Evolutionary conservation across 768 basidiomycete genomes (phyloP), one percentile per base, ranked within the genome.

Genomic region (Hygrocybe punicea): DNA sequence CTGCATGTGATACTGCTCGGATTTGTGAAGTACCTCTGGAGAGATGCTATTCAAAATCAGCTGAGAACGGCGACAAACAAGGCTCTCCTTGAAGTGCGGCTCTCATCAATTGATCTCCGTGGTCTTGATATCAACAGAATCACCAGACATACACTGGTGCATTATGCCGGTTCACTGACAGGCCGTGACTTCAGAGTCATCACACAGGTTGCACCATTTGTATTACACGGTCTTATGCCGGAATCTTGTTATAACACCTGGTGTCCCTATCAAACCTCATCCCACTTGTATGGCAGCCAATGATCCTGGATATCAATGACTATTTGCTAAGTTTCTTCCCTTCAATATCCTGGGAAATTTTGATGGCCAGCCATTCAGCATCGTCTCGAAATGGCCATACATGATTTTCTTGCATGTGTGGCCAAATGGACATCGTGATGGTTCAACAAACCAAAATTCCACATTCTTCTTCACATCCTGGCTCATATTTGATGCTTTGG

Each of bases 11-110:
- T 70, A 9, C 65, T 76, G 0, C 69, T 76, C 0, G 75, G 75
- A 1, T 66, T 69, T 23, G 62, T 80, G 49, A 81, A 81, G 47
- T 81, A 81, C 57, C 69, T 78, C 33, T 81, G 79, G 78, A 68
- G 73, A 0, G 78, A 81, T 62, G 63, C 65, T 0, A 59, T 63
- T 19, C 60, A 61, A 16, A 25, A 68, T 25, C 65, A 65, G 13
- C 65, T 69, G 10, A 61, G n/a, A 67, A 17, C 29, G 29, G 39
- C 54, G 1, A 46, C 67, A 36, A 73, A 74, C 49, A 50, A 60
- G 7, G 25, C 5, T 5, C 17, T 64, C 10, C 63, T 78, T 0
- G 63, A 59, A 1, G 51, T 60, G 4, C 67, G 73, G 0, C 59
- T 77, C 2, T 58, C 58, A 0, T 69, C 65, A 2, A 51, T 75